A percentile compares a stretch with the other conserved stretches of the same genome.
Conservation (phyloP, 148 eudicot species). For the Persicaria maculosa region DNA sequence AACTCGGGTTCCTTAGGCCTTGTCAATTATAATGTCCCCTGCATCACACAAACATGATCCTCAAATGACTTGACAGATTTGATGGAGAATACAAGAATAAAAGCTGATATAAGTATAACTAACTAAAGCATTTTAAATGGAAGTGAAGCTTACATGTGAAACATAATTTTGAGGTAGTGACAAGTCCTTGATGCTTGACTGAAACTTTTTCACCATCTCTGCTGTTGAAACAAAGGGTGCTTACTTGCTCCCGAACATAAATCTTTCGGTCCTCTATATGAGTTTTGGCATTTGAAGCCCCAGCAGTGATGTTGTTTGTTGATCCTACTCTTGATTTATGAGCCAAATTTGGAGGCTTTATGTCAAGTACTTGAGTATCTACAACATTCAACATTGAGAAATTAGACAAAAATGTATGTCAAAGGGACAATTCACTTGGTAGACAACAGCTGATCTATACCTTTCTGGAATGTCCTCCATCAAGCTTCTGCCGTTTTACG, state of each 20-base stretch:
- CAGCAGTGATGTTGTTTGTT: slow-evolving; percentile 23
- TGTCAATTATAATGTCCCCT: slow-evolving; percentile 59
- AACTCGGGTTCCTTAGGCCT: slow-evolving; percentile 89
- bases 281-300: slow-evolving; percentile 32
- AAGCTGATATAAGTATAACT: background rate
- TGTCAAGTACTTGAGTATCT: slow-evolving; percentile 70
- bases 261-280: slow-evolving; percentile 71
- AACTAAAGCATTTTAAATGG: background rate
- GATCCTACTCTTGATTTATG: slow-evolving; percentile 60
- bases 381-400: slow-evolving; percentile 7
- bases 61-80: too few species aligned
- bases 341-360: slow-evolving; percentile 55
- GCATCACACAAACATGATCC: slow-evolving; percentile 8
- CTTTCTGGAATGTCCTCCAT: slow-evolving; percentile 66
- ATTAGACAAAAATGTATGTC: background rate
- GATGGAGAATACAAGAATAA: background rate
- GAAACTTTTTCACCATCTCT: slow-evolving; percentile 84
- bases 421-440: background rate
- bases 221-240: slow-evolving; percentile 83
- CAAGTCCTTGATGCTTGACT: slow-evolving; percentile 67
- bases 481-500: slow-evolving; percentile 82
- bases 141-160: slow-evolving; percentile 23
- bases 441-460: slow-evolving; percentile 19
- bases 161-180: slow-evolving; percentile 39
- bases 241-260: slow-evolving; percentile 64